phyloP scores from a whole-genome alignment of 2,329 filamentous ascomycete genomes.

The Fusarium annulatum region DNA sequence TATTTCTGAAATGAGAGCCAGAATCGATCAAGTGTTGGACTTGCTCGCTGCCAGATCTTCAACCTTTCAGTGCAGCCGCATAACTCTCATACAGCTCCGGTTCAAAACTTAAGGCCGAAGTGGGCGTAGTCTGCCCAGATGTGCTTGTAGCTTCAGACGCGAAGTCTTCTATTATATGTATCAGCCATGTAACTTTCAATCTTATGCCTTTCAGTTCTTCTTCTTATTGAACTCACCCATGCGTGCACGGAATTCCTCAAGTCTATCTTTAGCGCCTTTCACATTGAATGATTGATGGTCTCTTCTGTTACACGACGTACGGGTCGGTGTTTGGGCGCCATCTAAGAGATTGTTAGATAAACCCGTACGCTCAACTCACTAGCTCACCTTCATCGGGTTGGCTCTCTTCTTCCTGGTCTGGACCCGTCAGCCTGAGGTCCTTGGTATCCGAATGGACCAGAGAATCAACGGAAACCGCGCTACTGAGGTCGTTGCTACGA shows the following conservation, averaged over 20 bases:
- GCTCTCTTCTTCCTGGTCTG: too few relatives aligned
- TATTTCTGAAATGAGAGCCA: too few relatives aligned
- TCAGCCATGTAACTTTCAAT: rapidly evolving
- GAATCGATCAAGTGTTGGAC: too few relatives aligned
- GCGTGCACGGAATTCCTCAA: rapidly evolving
- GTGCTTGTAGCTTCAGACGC: not conserved
- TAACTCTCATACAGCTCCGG: too few relatives aligned
- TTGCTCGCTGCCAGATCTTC: not conserved
- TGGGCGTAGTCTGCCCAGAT: not conserved
- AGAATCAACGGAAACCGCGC: rapidly evolving
- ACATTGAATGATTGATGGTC: rapidly evolving
- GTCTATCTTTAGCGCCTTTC: rapidly evolving
- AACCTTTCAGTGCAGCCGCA: too few relatives aligned
- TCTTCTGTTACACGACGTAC: rapidly evolving
- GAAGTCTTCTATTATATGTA: not conserved
- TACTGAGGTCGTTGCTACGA: not conserved
- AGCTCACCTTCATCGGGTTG: not conserved
- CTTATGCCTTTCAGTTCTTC: rapidly evolving
- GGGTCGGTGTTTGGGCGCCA: not conserved
- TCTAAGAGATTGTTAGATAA: not conserved
- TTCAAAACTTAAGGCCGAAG: not conserved
- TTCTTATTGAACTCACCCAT: not conserved
- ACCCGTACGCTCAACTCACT: rapidly evolving
- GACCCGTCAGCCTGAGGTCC: too few relatives aligned
- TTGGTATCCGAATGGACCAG: not conserved